These are phyloP conservation scores for Protomyces inundatus DNA, from an alignment of 1,139 yeast genomes.

Conservation along the genomic window DNA sequence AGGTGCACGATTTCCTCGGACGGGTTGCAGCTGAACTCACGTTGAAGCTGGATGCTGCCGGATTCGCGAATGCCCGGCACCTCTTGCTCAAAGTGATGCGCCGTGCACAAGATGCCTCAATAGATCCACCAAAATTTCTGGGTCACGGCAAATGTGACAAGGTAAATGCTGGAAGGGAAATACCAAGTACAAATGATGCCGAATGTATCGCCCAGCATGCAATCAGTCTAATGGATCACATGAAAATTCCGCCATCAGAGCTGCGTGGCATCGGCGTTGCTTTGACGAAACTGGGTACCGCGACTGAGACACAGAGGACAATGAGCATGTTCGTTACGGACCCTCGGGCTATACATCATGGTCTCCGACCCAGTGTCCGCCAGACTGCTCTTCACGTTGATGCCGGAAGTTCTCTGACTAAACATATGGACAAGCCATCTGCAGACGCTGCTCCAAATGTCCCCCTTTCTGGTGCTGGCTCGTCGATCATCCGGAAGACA, in stretches of 20 bases:
- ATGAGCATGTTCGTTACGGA: slow-evolving; percentile 12
- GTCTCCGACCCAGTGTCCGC: no score
- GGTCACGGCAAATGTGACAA: slow-evolving; percentile 82
- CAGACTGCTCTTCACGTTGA: no score
- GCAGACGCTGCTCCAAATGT: no score
- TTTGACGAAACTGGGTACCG: slow-evolving; percentile 48
- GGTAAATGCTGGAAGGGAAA: slow-evolving; percentile 41
- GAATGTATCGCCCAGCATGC: slow-evolving; percentile 60
- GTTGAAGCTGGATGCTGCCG: slow-evolving; percentile 47
- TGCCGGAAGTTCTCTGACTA: no score
- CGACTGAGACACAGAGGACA: slow-evolving; percentile 7
- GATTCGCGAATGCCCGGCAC: slow-evolving; percentile 49
- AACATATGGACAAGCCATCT: no score
- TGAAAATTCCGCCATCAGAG: slow-evolving; percentile 60
- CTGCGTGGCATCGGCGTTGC: slow-evolving; percentile 75
- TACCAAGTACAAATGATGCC: slow-evolving; percentile 6
- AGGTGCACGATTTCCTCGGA: slow-evolving; percentile 60
- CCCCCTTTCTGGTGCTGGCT: no score
- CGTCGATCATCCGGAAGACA: no score
- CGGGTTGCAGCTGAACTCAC: slow-evolving; percentile 58
- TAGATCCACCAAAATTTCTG: slow-evolving; percentile 67
- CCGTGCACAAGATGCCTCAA: slow-evolving; percentile 61
- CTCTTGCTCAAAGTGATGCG: slow-evolving; percentile 62
- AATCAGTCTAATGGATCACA: slow-evolving; percentile 51
- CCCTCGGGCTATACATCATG: neutral